Evolutionary conservation across 2,329 filamentous ascomycete species (phyloP), one percentile per base, ranked within the genome.

Genomic region (Microthyrium microscopicum): DNA sequence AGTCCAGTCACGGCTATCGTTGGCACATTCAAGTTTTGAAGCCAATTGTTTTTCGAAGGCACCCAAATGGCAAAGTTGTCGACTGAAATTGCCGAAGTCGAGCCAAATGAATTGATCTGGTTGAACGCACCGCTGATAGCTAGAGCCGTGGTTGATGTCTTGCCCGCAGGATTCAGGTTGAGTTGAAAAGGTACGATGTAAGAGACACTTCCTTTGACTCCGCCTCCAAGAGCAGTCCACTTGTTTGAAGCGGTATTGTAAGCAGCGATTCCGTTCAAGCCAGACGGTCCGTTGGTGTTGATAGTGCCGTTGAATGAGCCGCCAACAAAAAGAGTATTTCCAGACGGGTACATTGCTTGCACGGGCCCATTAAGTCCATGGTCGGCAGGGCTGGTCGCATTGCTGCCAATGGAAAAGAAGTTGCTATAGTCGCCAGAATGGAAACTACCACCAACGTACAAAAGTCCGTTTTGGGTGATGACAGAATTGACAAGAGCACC

Each of bases 51-150:
- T 40, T 68, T 64, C 3, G 84, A 91, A 3, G 81, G 81, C 5
- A 95, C 77, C 89, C 89, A 98, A 24, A 95, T 64, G 11, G 83
- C 87, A 46, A 98, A 83, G 2, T 85, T 84, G 32, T 71, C 56
- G 1, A 74, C 78, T 6, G 66, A 46, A 19, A 75, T 64, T 7
- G 72, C 67, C 5, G 64, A 53, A 42, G 75, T 75, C 41, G 62
- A 62, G 22, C 61, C 71, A 44, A 83, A 87, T 0, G 66, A 68
- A 19, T 76, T 66, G 40, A 93, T 71, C 34, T 73, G 61, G 12
- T 69, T 66, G 52, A 98, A 98, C 39, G 72, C 64, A 5, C 89
- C 89, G 31, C 75, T 87, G 38, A 98, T 62, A 2, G 77, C 73
- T 40, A 95, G 67, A 16, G 78, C 81, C 9, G 70, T 68, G 50